Conservation (phyloP, 495 filamentous ascomycete genomes). For the Podospora pseudoanserina region DNA sequence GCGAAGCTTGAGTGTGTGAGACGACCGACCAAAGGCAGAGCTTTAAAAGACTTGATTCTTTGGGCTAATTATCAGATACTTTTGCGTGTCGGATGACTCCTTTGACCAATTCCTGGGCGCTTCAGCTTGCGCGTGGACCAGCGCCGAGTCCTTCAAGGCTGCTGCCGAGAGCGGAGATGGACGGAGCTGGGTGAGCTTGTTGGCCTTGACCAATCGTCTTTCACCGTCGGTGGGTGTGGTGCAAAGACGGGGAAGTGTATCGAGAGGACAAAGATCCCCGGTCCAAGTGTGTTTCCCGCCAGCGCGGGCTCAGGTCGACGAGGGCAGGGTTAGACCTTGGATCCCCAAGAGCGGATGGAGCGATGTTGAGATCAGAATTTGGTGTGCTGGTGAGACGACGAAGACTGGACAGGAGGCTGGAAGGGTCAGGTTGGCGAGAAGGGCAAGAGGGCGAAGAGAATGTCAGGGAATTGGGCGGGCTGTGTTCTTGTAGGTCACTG, state of each 20-base stretch:
- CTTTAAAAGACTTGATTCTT: background rate
- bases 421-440: background rate
- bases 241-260: background rate
- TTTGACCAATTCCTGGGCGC: slow-evolving; percentile 2
- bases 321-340: background rate
- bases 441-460: background rate
- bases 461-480: background rate
- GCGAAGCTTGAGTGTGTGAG: background rate
- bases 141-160: slow-evolving; percentile 13
- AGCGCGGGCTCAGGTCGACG: background rate
- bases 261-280: slow-evolving; percentile 4
- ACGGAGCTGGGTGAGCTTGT: slow-evolving; percentile 7
- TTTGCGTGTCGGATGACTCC: slow-evolving; percentile 26
- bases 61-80: background rate
- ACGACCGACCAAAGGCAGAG: background rate
- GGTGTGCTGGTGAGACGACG: background rate
- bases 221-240: slow-evolving; percentile 27
- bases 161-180: slow-evolving; percentile 39
- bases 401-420: background rate
- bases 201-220: slow-evolving; percentile 33
- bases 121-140: slow-evolving; percentile 1
- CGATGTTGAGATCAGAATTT: background rate
- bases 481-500: slow-evolving; percentile 7
- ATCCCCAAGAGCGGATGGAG: background rate
- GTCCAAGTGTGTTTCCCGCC: slow-evolving; percentile 1